These are phyloP conservation scores for Saccharomyces hybrid DNA, from an alignment of 1,139 yeast genomes.

Conservation along the genomic window DNA sequence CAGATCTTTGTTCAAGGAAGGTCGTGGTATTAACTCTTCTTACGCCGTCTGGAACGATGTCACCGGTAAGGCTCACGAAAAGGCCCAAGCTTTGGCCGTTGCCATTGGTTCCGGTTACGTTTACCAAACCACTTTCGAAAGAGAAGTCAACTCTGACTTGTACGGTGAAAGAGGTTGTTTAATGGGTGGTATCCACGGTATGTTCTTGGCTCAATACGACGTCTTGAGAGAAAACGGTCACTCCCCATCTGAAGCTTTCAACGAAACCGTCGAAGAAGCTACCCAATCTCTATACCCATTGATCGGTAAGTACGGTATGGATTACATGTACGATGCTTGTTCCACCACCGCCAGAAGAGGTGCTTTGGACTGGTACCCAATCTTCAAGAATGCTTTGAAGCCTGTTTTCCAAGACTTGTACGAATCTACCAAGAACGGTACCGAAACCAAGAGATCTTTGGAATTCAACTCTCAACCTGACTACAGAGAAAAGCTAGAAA, in stretches of 20 bases:
- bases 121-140: constrained; percentile 98
- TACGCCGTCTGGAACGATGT: constrained; percentile 99
- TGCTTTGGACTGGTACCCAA: constrained; percentile 99
- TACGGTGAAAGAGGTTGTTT: constrained; percentile 99
- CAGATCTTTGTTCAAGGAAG: constrained; percentile 98
- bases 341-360: constrained; percentile 99
- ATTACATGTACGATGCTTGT: constrained; percentile 99
- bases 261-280: constrained; percentile 99
- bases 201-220: constrained; percentile 99
- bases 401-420: constrained; percentile 96
- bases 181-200: constrained; percentile 99
- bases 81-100: constrained; percentile 96
- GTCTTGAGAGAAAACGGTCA: constrained; percentile 99
- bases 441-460: constrained; percentile 95
- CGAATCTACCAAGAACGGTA: constrained; percentile 90
- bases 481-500: constrained; percentile 94
- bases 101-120: constrained; percentile 99
- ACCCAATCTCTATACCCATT: constrained; percentile 98
- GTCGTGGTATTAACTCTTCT: constrained; percentile 99
- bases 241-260: constrained; percentile 99
- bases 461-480: constrained; percentile 97
- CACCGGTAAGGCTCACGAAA: constrained; percentile 98
- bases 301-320: constrained; percentile 99
- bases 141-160: constrained; percentile 97
- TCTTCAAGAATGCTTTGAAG: constrained; percentile 96